Base-by-base conservation (phyloP, 345 rosid species). In the Eucalyptus pauciflora region DNA sequence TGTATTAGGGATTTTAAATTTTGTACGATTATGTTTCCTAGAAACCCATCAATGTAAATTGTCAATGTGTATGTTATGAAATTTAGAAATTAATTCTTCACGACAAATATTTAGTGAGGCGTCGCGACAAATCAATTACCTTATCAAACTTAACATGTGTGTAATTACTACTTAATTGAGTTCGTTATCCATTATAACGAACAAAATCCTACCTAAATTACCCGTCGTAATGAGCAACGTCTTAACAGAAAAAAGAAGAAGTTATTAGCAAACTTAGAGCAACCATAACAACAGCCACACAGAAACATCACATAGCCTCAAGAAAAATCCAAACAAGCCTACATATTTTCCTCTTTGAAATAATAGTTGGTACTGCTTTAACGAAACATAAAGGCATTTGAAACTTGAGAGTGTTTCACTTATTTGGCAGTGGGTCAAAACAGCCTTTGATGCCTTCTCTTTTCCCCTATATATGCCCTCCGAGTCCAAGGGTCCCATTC, bases 151-250 rank as follows among this genome's bases (percentile, higher is more conserved):
- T 3, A 69, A 8, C 2, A 15, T 5, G 22, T 8, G 10, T 3
- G 17, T 3, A 67, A 31, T n/a, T 31, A 69, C 22, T 69, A 69
- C 6, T 64, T 64, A n/a, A 64, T 13, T n/a, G 76, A n/a, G 37
- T 64, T n/a, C 0, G 5, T 29, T 29, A 64, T 64, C 37, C 18
- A 5, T n/a, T 64, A 64, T 13, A 64, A n/a, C 2, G 20, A 64
- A 64, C 20, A n/a, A 14, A 64, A 64, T 64, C 76, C 41, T 64
- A 64, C 33, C 10, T 3, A 64, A 64, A 64, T 69, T 17, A 69
- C 43, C 43, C 0, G 24, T 69, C 43, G 9, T 9, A 33, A 31
- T 9, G 1, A 33, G 37, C 41, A 67, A 8, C 3, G 0, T 33
- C 12, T 16, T 8, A 15, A 31, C 11, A 18, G 43, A 64, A 64